Conservation (phyloP, 2,329 filamentous ascomycete species). For the Sporothrix curviconia region DNA sequence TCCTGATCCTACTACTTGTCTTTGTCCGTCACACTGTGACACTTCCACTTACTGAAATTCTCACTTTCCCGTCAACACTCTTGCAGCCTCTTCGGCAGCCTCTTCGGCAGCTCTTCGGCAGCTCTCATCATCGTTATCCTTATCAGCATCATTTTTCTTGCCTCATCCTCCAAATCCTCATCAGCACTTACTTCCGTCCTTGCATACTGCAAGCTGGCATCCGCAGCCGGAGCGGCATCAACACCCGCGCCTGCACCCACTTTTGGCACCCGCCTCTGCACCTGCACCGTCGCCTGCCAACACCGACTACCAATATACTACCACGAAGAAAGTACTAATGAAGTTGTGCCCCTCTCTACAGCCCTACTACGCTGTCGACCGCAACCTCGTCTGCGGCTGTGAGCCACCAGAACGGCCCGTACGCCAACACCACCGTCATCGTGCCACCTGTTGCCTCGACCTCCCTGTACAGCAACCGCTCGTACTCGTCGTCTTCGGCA, state of each 20-base stretch:
- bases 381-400: not conserved
- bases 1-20: not conserved
- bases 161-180: not conserved
- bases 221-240: not conserved
- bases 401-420: not conserved
- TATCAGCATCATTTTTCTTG: not conserved
- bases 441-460: not conserved
- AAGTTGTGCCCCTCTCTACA: slow-evolving; percentile 11
- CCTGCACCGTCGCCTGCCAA: not conserved
- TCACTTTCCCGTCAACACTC: not conserved
- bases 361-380: not conserved
- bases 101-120: not conserved
- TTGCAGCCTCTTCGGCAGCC: not conserved
- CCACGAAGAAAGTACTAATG: slow-evolving; percentile 14
- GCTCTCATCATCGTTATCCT: not conserved
- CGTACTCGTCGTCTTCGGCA: not conserved
- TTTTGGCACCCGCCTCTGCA: not conserved
- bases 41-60: not conserved
- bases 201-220: not conserved
- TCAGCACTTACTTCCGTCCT: not conserved
- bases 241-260: not conserved
- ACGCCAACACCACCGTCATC: slow-evolving; percentile 8
- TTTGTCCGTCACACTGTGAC: not conserved
- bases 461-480: not conserved
- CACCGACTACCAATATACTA: slow-evolving; percentile 4